Evolutionary conservation across 169 alveolate genomes (phyloP).

Genomic region (Cryptosporidium baileyi): DNA sequence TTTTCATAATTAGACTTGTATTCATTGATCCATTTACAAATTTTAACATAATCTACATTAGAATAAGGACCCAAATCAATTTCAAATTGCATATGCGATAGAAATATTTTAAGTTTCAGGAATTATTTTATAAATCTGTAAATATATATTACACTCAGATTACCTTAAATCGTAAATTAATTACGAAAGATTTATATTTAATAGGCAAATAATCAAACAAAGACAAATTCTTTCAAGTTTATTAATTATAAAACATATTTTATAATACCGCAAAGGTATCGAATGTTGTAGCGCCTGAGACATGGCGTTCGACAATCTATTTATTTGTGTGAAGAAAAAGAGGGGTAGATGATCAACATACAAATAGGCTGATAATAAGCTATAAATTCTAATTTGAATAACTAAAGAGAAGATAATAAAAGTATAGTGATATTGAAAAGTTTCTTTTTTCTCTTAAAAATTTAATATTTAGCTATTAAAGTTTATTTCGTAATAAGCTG

Average conservation of each 20-base stretch:
- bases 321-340: conserved; percentile 63
- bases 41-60: neutral
- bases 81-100: neutral
- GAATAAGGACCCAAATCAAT: conserved; percentile 11
- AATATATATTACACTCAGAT: too few relatives aligned
- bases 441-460: too few relatives aligned
- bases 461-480: too few relatives aligned
- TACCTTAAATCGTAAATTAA: too few relatives aligned
- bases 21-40: neutral
- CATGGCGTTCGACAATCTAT: conserved; percentile 47
- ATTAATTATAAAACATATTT: neutral
- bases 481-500: too few relatives aligned
- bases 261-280: neutral
- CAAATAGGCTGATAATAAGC: neutral
- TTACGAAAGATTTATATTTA: too few relatives aligned
- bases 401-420: too few relatives aligned
- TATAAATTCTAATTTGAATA: neutral
- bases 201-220: too few relatives aligned
- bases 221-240: neutral
- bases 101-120: too few relatives aligned
- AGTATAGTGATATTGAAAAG: too few relatives aligned
- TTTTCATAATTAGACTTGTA: neutral
- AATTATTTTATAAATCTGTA: too few relatives aligned
- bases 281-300: conserved; percentile 12
- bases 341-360: neutral